Conservation (phyloP, 768 basidiomycete genomes). For the Fistulinella prunicolor region DNA sequence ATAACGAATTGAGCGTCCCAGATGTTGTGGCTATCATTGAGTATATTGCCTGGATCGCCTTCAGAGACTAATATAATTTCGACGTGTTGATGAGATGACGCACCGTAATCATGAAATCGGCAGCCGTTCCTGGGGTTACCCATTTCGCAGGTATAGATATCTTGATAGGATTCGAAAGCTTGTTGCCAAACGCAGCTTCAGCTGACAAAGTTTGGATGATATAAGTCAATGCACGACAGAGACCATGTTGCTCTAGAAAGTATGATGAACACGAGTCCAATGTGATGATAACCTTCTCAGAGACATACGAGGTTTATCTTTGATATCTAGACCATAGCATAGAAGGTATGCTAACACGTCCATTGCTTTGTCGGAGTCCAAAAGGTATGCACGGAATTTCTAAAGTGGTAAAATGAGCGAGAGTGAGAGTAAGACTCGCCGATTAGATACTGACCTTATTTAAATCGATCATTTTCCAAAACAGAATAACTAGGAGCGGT, state of each 20-base stretch:
- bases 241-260: slow-evolving; percentile 77
- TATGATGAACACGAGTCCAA: slow-evolving; percentile 6
- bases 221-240: slow-evolving; percentile 87
- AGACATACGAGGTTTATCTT: slow-evolving; percentile 84
- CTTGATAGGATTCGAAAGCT: slow-evolving; percentile 62
- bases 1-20: slow-evolving; percentile 75
- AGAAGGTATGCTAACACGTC: slow-evolving; percentile 78
- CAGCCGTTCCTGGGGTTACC: slow-evolving; percentile 66
- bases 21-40: slow-evolving; percentile 87
- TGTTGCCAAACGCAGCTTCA: slow-evolving; percentile 72
- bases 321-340: slow-evolving; percentile 81
- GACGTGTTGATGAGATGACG: slow-evolving; percentile 23
- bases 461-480: slow-evolving; percentile 91
- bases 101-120: slow-evolving; percentile 87
- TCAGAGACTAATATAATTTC: slow-evolving; percentile 5
- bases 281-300: neutral
- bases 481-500: slow-evolving; percentile 56
- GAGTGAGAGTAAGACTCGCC: neutral
- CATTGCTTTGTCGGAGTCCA: slow-evolving; percentile 77
- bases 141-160: slow-evolving; percentile 74
- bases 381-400: slow-evolving; percentile 85
- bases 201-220: slow-evolving; percentile 90
- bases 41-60: slow-evolving; percentile 67
- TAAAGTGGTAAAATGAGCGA: slow-evolving; percentile 30
- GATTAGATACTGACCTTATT: slow-evolving; percentile 79